Percentiles rank a stretch among this genome's conserved stretches.
Conservation (phyloP, 2,329 filamentous ascomycete species). For the Fusarium virguliforme region DNA sequence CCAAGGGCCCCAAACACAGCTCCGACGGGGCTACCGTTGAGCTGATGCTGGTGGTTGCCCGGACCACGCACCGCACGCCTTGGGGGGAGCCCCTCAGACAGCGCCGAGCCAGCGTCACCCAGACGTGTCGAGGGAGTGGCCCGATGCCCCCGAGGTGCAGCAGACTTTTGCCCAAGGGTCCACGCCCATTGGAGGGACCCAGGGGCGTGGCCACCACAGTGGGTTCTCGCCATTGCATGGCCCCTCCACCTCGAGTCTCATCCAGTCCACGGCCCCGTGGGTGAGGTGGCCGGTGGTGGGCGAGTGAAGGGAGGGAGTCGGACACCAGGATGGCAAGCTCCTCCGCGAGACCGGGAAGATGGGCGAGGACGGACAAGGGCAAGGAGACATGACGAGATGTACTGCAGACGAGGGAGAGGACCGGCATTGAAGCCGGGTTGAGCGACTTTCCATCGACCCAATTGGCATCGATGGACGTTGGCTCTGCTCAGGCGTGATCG, state of each 20-base stretch:
- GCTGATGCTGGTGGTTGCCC: conserved; percentile 40
- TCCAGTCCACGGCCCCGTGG: conserved; percentile 47
- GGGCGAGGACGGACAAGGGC: conserved; percentile 33
- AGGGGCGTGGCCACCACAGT: conserved; percentile 47
- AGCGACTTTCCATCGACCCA: conserved; percentile 39
- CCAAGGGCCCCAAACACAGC: conserved; percentile 36
- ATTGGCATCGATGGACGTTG: conserved; percentile 33
- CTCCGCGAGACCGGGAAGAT: conserved; percentile 41
- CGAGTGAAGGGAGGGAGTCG: conserved; percentile 15
- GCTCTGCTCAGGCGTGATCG: conserved; percentile 12
- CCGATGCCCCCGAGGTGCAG: conserved; percentile 48
- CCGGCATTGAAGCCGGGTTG: conserved; percentile 36
- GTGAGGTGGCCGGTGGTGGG: conserved; percentile 35
- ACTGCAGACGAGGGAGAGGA: conserved; percentile 28
- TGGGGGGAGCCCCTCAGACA: conserved; percentile 29
- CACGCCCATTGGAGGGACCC: conserved; percentile 50
- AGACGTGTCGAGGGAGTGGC: conserved; percentile 44
- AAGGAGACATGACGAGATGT: conserved; percentile 28
- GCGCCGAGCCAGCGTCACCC: conserved; percentile 30
- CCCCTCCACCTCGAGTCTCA: conserved; percentile 49
- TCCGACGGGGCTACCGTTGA: conserved; percentile 44
- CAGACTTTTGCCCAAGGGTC: conserved; percentile 49
- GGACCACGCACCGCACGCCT: conserved; percentile 38
- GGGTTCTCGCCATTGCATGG: conserved; percentile 48
- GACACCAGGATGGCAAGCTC: conserved; percentile 35